Evolutionary conservation across 805 yeast genomes (phyloP).

Genomic region (Cephaloascus albidus): DNA sequence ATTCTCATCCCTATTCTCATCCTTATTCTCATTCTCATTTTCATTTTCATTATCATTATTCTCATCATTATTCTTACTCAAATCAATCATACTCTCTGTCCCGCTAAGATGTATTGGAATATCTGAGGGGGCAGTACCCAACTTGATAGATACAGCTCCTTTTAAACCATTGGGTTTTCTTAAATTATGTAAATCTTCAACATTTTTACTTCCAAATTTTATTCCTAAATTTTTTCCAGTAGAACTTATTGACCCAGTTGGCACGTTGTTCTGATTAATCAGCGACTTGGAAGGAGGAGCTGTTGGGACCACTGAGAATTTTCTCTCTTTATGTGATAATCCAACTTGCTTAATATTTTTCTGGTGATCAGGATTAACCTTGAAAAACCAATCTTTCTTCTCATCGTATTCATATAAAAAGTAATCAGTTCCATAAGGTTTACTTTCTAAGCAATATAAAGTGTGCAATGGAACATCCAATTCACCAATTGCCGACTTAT

Average conservation of each 20-base stretch:
- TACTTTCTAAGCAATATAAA: constrained; percentile 80
- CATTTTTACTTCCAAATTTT: constrained; percentile 8
- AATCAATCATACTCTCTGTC: not conserved
- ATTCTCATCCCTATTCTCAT: not conserved
- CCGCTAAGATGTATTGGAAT: not conserved
- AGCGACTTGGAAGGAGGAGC: constrained; percentile 40
- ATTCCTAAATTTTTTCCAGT: constrained; percentile 1
- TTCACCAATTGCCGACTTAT: constrained; percentile 73
- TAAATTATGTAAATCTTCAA: constrained; percentile 18
- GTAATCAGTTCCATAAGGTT: constrained; percentile 96
- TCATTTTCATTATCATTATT: not conserved
- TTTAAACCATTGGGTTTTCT: constrained; percentile 17
- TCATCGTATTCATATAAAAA: constrained; percentile 83
- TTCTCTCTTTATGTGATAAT: constrained; percentile 58
- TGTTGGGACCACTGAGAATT: constrained; percentile 69
- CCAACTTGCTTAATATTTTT: constrained; percentile 63
- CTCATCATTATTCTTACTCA: not conserved
- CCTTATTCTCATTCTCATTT: no score
- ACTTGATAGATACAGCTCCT: no score
- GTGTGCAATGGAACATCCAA: constrained; percentile 91
- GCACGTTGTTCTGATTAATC: no score
- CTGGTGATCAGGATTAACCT: constrained; percentile 48
- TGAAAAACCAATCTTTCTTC: constrained; percentile 62
- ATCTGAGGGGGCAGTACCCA: no score
- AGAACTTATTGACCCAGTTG: not conserved